Evolutionary conservation across 2,329 filamentous ascomycete genomes (phyloP).

Genomic region (Colletotrichum sp.): DNA sequence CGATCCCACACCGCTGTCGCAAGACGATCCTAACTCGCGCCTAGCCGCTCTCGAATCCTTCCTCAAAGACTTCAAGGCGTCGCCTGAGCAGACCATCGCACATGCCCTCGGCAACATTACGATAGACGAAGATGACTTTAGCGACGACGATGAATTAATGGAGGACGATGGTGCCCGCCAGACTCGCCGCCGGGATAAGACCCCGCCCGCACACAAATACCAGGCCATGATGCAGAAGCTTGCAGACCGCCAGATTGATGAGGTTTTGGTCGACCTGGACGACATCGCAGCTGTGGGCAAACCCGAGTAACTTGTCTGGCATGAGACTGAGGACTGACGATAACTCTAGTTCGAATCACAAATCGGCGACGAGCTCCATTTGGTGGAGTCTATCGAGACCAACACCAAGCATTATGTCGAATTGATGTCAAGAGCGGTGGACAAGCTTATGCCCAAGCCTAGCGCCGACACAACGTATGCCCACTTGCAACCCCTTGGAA

Average conservation of each 20-base stretch:
- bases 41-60: slow-evolving; percentile 87
- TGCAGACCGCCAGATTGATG: slow-evolving; percentile 77
- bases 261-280: slow-evolving; percentile 87
- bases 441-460: slow-evolving; percentile 82
- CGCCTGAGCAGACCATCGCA: slow-evolving; percentile 71
- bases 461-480: slow-evolving; percentile 77
- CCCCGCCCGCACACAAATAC: slow-evolving; percentile 80
- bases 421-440: slow-evolving; percentile 85
- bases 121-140: slow-evolving; percentile 84
- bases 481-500: background rate
- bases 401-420: slow-evolving; percentile 98
- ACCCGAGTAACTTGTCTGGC: slow-evolving; percentile 75
- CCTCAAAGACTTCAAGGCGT: slow-evolving; percentile 85
- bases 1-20: slow-evolving; percentile 11
- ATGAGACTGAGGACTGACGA: slow-evolving; percentile 64
- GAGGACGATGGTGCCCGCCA: slow-evolving; percentile 72
- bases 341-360: slow-evolving; percentile 73
- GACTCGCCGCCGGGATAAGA: slow-evolving; percentile 49
- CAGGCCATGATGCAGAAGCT: slow-evolving; percentile 86
- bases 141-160: slow-evolving; percentile 93
- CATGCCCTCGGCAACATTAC: slow-evolving; percentile 85
- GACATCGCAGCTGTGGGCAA: slow-evolving; percentile 74
- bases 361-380: slow-evolving; percentile 69
- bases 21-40: slow-evolving; percentile 29
- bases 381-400: slow-evolving; percentile 84